Evolutionary conservation across 2,329 filamentous ascomycete species (phyloP).

Genomic region (Zasmidium angulare): DNA sequence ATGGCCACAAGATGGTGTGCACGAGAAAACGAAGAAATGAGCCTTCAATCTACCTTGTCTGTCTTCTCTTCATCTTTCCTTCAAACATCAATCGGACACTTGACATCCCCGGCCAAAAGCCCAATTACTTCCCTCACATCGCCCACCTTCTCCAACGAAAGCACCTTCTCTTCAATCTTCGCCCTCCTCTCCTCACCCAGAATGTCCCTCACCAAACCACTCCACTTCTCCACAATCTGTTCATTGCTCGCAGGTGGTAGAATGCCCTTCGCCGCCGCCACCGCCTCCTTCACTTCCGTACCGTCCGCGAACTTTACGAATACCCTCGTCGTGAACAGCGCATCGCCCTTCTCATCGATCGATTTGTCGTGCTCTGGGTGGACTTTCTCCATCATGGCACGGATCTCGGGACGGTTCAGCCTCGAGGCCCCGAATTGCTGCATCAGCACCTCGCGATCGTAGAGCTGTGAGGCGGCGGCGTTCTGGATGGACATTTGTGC

Average conservation of each 20-base stretch:
- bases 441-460: conserved; percentile 11
- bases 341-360: conserved; percentile 5
- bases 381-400: conserved; percentile 3
- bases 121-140: conserved; percentile 4
- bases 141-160: not conserved
- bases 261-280: conserved; percentile 7
- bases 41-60: no score
- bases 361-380: conserved; percentile 7
- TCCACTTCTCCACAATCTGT: conserved; percentile 11
- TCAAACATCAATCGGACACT: conserved; percentile 13
- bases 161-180: conserved; percentile 7
- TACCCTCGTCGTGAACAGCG: conserved; percentile 6
- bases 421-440: conserved; percentile 7
- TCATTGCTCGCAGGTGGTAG: conserved; percentile 8
- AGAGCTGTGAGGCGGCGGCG: conserved; percentile 4
- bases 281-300: not conserved
- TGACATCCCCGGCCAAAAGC: conserved; percentile 5
- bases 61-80: no score
- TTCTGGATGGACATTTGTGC: conserved; percentile 15
- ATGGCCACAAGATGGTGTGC: no score
- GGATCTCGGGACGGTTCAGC: conserved; percentile 10
- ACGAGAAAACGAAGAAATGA: no score
- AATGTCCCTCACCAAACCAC: conserved; percentile 9
- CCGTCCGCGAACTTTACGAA: conserved; percentile 5
- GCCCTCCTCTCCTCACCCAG: conserved; percentile 6